Evolutionary conservation across 257 asterid genomes (phyloP), one percentile per base, ranked within the genome.

Genomic region (Primulina huaijiensis): DNA sequence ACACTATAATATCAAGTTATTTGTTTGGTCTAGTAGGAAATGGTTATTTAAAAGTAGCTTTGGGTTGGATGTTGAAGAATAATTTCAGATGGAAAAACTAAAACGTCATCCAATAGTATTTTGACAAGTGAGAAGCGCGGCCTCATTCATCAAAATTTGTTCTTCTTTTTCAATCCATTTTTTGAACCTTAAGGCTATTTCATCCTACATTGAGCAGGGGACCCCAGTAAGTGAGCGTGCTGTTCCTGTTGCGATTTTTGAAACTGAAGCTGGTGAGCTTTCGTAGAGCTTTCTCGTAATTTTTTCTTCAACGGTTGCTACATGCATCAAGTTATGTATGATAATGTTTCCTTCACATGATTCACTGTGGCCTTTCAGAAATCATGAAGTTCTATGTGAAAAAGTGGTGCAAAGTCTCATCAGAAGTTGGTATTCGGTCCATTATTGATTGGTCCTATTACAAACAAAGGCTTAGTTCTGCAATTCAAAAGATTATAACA

Each of bases 191-290:
- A 71, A 69, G 75, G 72, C 53, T 52, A 69, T 74, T 79, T 62
- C 78, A 68, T 70, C 65, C 73, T 67, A 17, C 73, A 69, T 77
- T 82, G 82, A 74, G 75, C 96, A 94, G 99, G 99, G 99, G 75
- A 82, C 92, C 62, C 96, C 97, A 55, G 99, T 94, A 75, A 94
- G 97, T 29, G 99, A 94, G 86, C 97, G 99, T 74, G 99, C 99
- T 72, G 82, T 94, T 76, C 99, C 99, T 46, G 99, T 94, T 78
- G 99, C 99, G 70, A 89, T 94, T 77, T 94, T 94, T 80, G 96
- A 89, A 85, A 87, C 98, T 76, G 92, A 88, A 73, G 72, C 93
- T 38, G 98, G 98, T 94, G 75, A 74, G 52, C 25, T 60, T 37
- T 78, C n/a, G 43, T 27, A 34, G 35, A 4, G 9, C 60, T 25